Evolutionary conservation across 345 rosid genomes (phyloP), one percentile per base, ranked within the genome.

Genomic region (Murraya koenigii): DNA sequence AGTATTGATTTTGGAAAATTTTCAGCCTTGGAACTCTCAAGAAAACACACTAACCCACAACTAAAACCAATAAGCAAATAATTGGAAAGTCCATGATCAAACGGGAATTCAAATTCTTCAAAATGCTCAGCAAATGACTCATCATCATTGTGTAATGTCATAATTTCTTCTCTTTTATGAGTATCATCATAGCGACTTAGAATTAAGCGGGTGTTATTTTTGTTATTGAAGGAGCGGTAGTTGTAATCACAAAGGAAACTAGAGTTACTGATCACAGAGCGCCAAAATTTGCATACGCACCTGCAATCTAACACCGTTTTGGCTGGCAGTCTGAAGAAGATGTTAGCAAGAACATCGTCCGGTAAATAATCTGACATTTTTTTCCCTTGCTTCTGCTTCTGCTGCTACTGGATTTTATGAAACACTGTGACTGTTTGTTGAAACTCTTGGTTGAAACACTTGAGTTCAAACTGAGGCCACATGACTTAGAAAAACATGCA

Each of bases 241-340:
- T 7, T 47, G 64, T 75, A 66, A 0, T 9, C 11, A n/a, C 33
- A n/a, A 7, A 65, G 54, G 70, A 63, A 47, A 28, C 0, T 19
- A 2, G 61, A 67, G 30, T 47, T 14, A 32, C 39, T 41, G 22
- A 74, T 20, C 1, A 75, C 4, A 41, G 69, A 75, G 28, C 33
- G 32, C 70, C 77, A 75, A 44, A 59, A 63, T 58, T 75, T 75
- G 61, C 78, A 75, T 22, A 65, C 78, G 30, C 39, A 64, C 71
- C 32, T 64, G 49, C 17, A 64, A 20, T 33, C 25, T 2, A 75
- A 22, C 15, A 75, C 13, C 38, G 30, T 5, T 47, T 49, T 49
- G 2, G 69, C 35, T 7, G 78, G 62, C 4, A 75, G 23, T 7
- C 25, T 47, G 15, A 49, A 1, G 61, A 75, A 66, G 49, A 75